Evolutionary conservation across 768 basidiomycete genomes (phyloP), one percentile per base, ranked within the genome.

Genomic region (Leccinum disarticulatum): DNA sequence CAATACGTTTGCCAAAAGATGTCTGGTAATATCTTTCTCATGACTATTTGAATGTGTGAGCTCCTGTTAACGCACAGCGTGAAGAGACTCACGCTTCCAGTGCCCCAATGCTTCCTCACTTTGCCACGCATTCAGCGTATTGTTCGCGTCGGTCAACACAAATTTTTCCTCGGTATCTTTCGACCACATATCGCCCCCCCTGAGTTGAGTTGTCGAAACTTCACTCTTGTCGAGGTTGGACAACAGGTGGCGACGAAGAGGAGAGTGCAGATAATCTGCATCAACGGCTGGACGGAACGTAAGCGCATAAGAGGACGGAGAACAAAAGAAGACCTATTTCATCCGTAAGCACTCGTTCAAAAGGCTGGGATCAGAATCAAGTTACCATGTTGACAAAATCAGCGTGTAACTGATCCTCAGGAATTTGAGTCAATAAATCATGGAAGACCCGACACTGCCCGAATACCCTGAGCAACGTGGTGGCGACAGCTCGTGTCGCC

Each of bases 391-490:
- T 95, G 55, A 87, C 75, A 68, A 90, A 85, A 28, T 84, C 81
- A 1, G 77, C 70, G 38, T 75, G 70, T 49, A 80, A 73, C 62
- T 82, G 73, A 51, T 86, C 81, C 19, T 81, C 77, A 0, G 77
- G 66, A 7, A 84, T 67, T 3, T 69, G 59, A 14, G 74, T 76
- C 17, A 84, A 72, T 6, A 77, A 74, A 72, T 98, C 96, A 61
- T 90, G 87, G 77, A 95, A 95, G 3, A 81, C 87, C 22, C 93
- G 84, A 69, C 96, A 98, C 64, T 84, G 81, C 8, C 79, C 79
- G 71, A 97, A 95, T n/a, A 79, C 81, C 48, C 79, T 75, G 59
- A 84, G 75, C 3, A 98, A 73, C 0, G 95, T 98, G 25, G 80
- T 72, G 6, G 90, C 71, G 41, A 97, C 80, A 50, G 90, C 81